phyloP scores from a whole-genome alignment of 805 yeast species.

The Candida yuanshanica region DNA sequence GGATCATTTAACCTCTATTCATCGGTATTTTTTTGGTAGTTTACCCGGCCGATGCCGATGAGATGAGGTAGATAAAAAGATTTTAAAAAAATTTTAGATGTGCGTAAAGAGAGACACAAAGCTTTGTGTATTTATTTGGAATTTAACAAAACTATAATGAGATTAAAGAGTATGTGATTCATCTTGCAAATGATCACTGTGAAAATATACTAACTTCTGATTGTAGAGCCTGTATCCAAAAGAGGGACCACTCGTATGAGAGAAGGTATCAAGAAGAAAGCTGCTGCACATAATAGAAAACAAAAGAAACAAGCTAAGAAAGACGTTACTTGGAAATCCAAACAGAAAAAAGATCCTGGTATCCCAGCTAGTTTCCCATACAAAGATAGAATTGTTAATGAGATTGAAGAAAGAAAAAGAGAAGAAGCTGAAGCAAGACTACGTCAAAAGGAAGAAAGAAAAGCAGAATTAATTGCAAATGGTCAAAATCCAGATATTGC shows the following conservation, averaged over 20 bases:
- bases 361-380: constrained; percentile 94
- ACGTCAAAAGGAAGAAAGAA: constrained; percentile 42
- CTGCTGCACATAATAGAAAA: constrained; percentile 86
- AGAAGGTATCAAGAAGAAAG: constrained; percentile 95
- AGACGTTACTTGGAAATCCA: constrained; percentile 92
- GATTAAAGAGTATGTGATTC: constrained; percentile 17
- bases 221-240: constrained; percentile 53
- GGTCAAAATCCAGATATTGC: constrained; percentile 33
- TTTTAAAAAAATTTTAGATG: not conserved
- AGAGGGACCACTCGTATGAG: constrained; percentile 89
- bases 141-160: constrained; percentile 9
- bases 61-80: not conserved
- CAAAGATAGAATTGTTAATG: constrained; percentile 72
- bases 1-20: not conserved
- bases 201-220: not conserved
- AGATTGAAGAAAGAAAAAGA: constrained; percentile 60
- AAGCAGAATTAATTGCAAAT: constrained; percentile 33
- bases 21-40: not conserved
- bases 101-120: not conserved
- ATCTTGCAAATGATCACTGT: not conserved
- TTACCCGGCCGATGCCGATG: not conserved
- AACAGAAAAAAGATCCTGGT: constrained; percentile 81
- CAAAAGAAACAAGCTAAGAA: constrained; percentile 77
- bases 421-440: constrained; percentile 50
- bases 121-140: not conserved